Evolutionary conservation across 495 filamentous ascomycete genomes (phyloP).

Genomic region (Bacidia gigantensis): DNA sequence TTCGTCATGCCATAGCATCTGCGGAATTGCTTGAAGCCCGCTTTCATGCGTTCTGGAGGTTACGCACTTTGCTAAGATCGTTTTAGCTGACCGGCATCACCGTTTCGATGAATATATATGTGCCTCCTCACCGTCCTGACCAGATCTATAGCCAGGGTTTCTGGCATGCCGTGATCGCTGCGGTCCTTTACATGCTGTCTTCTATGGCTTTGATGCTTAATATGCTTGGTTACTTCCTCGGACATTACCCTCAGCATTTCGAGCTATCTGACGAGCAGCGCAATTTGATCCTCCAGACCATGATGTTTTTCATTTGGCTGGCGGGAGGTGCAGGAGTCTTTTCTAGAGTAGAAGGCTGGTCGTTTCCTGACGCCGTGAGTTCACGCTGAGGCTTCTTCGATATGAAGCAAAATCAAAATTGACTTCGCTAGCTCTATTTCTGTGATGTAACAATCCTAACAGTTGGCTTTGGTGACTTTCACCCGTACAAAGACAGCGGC

Average conservation of each 20-base stretch:
- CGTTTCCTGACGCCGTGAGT: slow-evolving; percentile 34
- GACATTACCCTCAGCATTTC: slow-evolving; percentile 66
- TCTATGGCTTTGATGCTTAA: slow-evolving; percentile 56
- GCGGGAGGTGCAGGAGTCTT: slow-evolving; percentile 47
- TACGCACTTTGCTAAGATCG: background rate
- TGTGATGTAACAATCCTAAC: slow-evolving; percentile 52
- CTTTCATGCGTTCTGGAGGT: background rate
- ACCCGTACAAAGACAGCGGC: slow-evolving; percentile 32
- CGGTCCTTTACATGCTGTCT: slow-evolving; percentile 49
- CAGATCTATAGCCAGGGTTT: slow-evolving; percentile 61
- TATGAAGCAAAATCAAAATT: background rate
- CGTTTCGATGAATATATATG: slow-evolving; percentile 44
- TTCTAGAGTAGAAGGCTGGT: slow-evolving; percentile 31
- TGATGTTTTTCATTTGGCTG: slow-evolving; percentile 48
- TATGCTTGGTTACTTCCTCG: slow-evolving; percentile 64
- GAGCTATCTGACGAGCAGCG: slow-evolving; percentile 58
- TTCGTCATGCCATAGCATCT: background rate
- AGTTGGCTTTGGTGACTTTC: slow-evolving; percentile 51
- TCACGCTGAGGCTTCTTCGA: background rate
- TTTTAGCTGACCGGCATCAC: slow-evolving; percentile 46
- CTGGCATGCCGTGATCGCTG: slow-evolving; percentile 63
- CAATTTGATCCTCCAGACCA: slow-evolving; percentile 52
- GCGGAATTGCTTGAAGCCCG: background rate
- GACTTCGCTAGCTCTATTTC: slow-evolving; percentile 36
- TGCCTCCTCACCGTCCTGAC: slow-evolving; percentile 40